A percentile compares a stretch with the other conserved stretches of the same genome.
Conservation (phyloP, 805 yeast species). For the Hanseniaspora occidentalis region DNA sequence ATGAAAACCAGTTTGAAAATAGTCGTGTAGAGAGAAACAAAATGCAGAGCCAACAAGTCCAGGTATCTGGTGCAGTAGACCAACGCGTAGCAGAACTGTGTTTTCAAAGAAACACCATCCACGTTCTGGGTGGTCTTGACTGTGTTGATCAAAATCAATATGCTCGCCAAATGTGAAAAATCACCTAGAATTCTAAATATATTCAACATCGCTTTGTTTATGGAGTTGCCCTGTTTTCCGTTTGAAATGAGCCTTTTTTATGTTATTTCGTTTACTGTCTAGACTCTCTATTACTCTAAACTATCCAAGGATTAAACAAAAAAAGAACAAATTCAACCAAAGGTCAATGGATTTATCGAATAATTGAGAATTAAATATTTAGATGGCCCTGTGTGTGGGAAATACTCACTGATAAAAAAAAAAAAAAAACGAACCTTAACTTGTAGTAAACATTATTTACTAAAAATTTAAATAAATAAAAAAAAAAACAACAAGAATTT, state of each 20-base stretch:
- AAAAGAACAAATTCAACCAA: no score
- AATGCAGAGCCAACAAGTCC: conserved; percentile 38
- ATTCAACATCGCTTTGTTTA: conserved; percentile 21
- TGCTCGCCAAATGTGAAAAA: conserved; percentile 69
- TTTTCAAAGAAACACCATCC: conserved; percentile 78
- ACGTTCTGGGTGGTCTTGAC: conserved; percentile 54
- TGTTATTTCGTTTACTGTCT: not conserved
- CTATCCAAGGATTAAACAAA: no score
- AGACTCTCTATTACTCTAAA: no score
- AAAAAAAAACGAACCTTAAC: no score
- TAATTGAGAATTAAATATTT: no score
- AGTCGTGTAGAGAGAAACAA: conserved; percentile 59
- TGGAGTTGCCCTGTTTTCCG: not conserved
- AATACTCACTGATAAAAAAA: no score
- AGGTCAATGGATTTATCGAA: no score
- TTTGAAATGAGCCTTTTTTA: not conserved
- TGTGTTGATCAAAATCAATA: conserved; percentile 59
- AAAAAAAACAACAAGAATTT: no score
- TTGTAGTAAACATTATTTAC: no score
- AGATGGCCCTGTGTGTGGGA: no score
- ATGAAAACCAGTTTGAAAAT: conserved; percentile 76
- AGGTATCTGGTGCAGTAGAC: conserved; percentile 67
- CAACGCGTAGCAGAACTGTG: conserved; percentile 65
- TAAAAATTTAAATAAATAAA: no score
- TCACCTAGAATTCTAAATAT: conserved; percentile 50